These are phyloP conservation scores for Suhomyces ambrosiae DNA, from an alignment of 1,139 yeast species.

Conservation along the genomic window DNA sequence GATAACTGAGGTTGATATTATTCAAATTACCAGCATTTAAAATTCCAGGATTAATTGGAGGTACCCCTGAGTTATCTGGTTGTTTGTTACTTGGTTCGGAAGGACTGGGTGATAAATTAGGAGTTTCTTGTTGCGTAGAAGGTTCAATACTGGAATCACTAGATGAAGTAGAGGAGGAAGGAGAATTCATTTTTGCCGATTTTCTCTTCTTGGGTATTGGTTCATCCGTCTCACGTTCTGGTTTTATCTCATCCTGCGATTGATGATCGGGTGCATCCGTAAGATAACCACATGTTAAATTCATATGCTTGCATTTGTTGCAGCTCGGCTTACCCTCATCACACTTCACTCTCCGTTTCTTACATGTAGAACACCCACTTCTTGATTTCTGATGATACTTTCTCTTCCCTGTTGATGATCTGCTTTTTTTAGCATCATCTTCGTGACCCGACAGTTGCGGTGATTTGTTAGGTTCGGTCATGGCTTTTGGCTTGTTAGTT, in stretches of 20 bases:
- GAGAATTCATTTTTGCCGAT: slow-evolving; percentile 5
- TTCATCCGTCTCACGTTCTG: slow-evolving; percentile 6
- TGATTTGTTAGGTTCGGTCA: slow-evolving; percentile 7
- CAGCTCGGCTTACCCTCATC: slow-evolving; percentile 85
- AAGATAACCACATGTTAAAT: slow-evolving; percentile 67
- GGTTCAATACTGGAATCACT: slow-evolving; percentile 9
- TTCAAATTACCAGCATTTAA: slow-evolving; percentile 49
- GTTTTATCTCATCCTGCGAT: slow-evolving; percentile 7
- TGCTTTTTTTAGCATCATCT: slow-evolving; percentile 13
- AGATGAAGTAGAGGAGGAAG: slow-evolving; percentile 7
- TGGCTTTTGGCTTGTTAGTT: not conserved
- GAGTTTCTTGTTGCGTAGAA: slow-evolving; percentile 17
- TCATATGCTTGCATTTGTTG: slow-evolving; percentile 74
- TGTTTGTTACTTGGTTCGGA: slow-evolving; percentile 6
- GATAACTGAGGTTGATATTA: slow-evolving; percentile 47
- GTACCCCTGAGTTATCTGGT: slow-evolving; percentile 1
- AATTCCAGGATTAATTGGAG: slow-evolving; percentile 16
- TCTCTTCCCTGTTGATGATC: slow-evolving; percentile 49
- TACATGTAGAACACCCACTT: slow-evolving; percentile 87
- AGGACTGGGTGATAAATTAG: slow-evolving; percentile 19
- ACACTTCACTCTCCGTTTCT: slow-evolving; percentile 85
- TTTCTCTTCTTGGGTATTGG: slow-evolving; percentile 13
- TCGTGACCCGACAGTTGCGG: not conserved
- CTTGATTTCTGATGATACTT: slow-evolving; percentile 86
- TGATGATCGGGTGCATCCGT: slow-evolving; percentile 24